These are phyloP conservation scores for Oryza meyeriana DNA, from an alignment of 176 grass and related monocot genomes.

Conservation along the genomic window DNA sequence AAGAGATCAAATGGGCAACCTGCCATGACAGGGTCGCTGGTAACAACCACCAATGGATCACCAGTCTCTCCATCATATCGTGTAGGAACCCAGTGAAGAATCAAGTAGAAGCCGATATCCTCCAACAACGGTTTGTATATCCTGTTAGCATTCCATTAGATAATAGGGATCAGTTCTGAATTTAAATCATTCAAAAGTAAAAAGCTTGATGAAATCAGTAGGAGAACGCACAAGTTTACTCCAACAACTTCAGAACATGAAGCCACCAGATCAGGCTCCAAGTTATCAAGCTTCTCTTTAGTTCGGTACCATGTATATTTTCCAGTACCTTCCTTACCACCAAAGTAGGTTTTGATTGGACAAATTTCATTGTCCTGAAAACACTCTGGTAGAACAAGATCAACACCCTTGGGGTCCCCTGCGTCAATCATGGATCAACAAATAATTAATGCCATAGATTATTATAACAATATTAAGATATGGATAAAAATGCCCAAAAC, in stretches of 20 bases:
- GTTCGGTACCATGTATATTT: constrained; percentile 83
- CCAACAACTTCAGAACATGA: constrained; percentile 53
- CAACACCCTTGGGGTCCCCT: constrained; percentile 73
- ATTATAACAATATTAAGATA: background rate
- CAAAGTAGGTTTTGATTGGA: constrained; percentile 83
- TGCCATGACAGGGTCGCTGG: constrained; percentile 76
- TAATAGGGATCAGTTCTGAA: constrained; percentile 7
- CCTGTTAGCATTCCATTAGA: constrained; percentile 58
- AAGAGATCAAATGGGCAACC: constrained; percentile 50
- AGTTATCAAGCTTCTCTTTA: constrained; percentile 53
- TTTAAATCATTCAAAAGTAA: constrained; percentile 20
- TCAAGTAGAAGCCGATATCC: constrained; percentile 81
- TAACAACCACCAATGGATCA: constrained; percentile 52
- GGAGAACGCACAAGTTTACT: constrained; percentile 64
- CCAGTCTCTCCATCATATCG: constrained; percentile 83
- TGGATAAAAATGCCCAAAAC: background rate
- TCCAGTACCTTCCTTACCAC: constrained; percentile 81
- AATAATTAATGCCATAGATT: constrained; percentile 4
- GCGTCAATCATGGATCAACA: constrained; percentile 25
- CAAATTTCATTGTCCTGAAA: constrained; percentile 78
- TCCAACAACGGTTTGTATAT: constrained; percentile 69
- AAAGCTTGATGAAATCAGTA: constrained; percentile 21
- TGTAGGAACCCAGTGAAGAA: constrained; percentile 79
- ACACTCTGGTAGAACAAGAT: constrained; percentile 72
- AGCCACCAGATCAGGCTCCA: constrained; percentile 52